Evolutionary conservation across 208 protist species (phyloP).

Genomic region (Leishmania guyanensis): DNA sequence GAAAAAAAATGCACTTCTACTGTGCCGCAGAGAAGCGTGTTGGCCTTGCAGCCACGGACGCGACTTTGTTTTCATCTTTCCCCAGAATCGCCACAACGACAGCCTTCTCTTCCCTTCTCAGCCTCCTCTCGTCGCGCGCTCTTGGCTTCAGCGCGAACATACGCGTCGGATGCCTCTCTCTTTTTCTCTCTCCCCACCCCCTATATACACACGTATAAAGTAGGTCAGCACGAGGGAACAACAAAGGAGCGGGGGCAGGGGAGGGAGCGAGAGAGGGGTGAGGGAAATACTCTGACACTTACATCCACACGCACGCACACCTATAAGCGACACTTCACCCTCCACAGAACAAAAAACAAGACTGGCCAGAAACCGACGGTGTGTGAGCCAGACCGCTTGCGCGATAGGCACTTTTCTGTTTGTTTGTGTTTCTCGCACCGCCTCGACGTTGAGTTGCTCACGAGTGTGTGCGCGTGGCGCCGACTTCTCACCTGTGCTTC

Average conservation of each 20-base stretch:
- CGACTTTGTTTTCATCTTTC: too few species aligned
- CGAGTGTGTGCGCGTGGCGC: too few species aligned
- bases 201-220: not conserved
- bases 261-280: not conserved
- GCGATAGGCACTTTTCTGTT: too few species aligned
- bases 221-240: not conserved
- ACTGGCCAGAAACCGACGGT: too few species aligned
- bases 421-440: too few species aligned
- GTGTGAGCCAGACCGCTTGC: too few species aligned
- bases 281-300: not conserved
- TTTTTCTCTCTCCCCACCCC: too few species aligned
- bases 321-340: not conserved
- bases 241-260: too few species aligned
- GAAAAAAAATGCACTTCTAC: not conserved
- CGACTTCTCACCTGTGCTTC: not conserved
- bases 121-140: not conserved
- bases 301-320: constrained; percentile 3
- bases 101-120: not conserved
- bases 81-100: too few species aligned
- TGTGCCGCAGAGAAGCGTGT: too few species aligned
- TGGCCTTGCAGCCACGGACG: too few species aligned
- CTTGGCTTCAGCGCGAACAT: not conserved
- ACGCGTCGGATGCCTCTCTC: not conserved
- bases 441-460: too few species aligned
- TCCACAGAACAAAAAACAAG: not conserved